Evolutionary conservation across 371 early-diverging fungal species (phyloP).

Genomic region (Nematocida displodere): DNA sequence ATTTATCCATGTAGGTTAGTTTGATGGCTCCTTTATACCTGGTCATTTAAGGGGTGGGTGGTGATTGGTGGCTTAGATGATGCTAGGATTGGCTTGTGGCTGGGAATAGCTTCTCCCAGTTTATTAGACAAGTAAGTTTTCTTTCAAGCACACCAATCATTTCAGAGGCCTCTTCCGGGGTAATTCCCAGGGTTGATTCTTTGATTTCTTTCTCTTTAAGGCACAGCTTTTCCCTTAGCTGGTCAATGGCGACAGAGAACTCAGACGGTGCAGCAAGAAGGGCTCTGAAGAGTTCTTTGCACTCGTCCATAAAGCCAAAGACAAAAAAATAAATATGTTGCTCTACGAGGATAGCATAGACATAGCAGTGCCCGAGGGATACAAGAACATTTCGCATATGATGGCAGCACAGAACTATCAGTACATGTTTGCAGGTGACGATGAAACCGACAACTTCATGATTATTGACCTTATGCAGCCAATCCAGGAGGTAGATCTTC

Average conservation of each 20-base stretch:
- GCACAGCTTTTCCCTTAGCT: constrained; percentile 19
- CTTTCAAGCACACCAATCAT: constrained; percentile 25
- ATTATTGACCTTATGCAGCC: constrained; percentile 52
- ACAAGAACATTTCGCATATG: constrained; percentile 32
- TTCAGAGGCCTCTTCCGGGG: constrained; percentile 15
- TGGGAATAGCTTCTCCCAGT: constrained; percentile 21
- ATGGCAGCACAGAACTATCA: constrained; percentile 44
- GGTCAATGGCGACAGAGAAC: background rate
- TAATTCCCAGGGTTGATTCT: background rate
- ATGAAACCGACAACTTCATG: constrained; percentile 21
- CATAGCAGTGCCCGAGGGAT: constrained; percentile 26
- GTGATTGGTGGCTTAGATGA: constrained; percentile 6
- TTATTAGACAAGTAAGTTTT: constrained; percentile 9
- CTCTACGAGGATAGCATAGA: constrained; percentile 39
- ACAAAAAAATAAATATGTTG: too few species aligned
- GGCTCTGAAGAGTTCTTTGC: constrained; percentile 42
- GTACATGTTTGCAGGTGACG: constrained; percentile 46
- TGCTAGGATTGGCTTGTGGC: constrained; percentile 15
- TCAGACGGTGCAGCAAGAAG: too few species aligned
- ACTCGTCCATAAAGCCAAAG: constrained; percentile 50
- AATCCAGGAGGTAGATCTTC: constrained; percentile 28
- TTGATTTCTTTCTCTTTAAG: constrained; percentile 17
- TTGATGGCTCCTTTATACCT: constrained; percentile 13
- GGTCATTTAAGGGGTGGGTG: background rate
- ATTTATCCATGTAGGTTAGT: constrained; percentile 15